Percentiles rank a stretch among this genome's conserved stretches.
Evolutionary conservation across 495 filamentous ascomycete species (phyloP).

Genomic region (Penicillium odoratum): DNA sequence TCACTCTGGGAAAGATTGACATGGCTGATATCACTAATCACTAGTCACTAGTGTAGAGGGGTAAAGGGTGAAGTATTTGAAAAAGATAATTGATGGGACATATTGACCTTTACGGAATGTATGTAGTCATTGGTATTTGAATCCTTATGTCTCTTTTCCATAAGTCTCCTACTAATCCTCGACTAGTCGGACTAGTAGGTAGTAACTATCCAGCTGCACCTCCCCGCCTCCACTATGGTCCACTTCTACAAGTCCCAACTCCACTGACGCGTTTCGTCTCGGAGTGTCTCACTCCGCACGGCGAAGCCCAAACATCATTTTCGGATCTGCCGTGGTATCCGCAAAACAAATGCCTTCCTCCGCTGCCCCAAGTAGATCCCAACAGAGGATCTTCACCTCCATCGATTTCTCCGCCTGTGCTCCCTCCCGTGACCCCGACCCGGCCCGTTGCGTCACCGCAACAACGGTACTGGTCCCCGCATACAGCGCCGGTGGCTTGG

Average conservation of each 20-base stretch:
- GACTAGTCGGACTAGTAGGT: neutral
- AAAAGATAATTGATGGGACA: no score
- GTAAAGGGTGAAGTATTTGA: neutral
- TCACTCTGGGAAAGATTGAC: conserved; percentile 8
- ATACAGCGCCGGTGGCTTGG: conserved; percentile 52
- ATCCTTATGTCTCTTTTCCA: no score
- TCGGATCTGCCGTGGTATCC: conserved; percentile 45
- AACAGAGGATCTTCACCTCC: conserved; percentile 46
- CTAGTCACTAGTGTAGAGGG: neutral
- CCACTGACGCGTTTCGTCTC: conserved; percentile 12
- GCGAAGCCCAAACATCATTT: conserved; percentile 41
- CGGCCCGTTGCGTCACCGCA: conserved; percentile 57
- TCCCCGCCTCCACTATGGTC: neutral
- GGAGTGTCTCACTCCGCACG: conserved; percentile 11
- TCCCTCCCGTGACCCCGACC: conserved; percentile 17
- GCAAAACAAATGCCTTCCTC: conserved; percentile 51
- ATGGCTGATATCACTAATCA: conserved; percentile 2
- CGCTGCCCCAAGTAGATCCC: conserved; percentile 47
- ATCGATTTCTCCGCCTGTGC: conserved; percentile 23
- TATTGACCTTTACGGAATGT: no score
- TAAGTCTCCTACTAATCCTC: neutral
- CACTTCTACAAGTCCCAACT: conserved; percentile 1
- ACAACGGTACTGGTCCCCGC: conserved; percentile 85
- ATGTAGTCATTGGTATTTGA: no score
- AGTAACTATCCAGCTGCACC: neutral